Conservation (phyloP, 2,329 filamentous ascomycete genomes). For the Ilyonectria sp. region DNA sequence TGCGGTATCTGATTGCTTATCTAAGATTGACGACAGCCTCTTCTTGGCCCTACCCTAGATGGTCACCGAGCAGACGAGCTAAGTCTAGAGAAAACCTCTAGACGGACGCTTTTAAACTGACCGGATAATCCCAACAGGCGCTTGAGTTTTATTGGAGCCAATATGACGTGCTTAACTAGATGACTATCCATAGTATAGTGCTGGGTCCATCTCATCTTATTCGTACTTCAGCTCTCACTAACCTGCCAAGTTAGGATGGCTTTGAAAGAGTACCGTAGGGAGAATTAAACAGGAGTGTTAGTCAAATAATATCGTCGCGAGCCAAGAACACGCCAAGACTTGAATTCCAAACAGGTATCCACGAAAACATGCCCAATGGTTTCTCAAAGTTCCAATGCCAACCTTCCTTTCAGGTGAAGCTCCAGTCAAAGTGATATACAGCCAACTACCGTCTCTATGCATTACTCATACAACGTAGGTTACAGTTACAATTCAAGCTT, state of each 20-base stretch:
- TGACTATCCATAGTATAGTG: neutral
- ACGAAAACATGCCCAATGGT: neutral
- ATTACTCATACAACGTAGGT: slow-evolving; percentile 29
- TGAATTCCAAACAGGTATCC: slow-evolving; percentile 11
- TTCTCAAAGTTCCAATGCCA: neutral
- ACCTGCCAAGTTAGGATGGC: neutral
- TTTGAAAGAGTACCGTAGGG: neutral
- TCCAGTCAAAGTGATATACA: neutral
- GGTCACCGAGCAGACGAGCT: neutral
- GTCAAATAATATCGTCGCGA: neutral
- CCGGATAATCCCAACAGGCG: neutral
- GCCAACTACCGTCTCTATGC: neutral
- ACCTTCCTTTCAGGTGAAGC: neutral
- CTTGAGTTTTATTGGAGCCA: neutral
- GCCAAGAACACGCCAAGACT: neutral
- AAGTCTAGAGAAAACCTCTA: neutral
- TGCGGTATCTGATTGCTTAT: slow-evolving; percentile 34
- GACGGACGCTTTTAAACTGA: neutral
- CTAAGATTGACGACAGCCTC: slow-evolving; percentile 34
- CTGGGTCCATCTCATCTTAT: neutral
- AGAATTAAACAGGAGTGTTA: neutral
- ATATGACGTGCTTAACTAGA: neutral
- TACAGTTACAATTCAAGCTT: slow-evolving; percentile 20
- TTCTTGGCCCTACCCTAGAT: slow-evolving; percentile 17
- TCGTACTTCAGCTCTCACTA: neutral